These are phyloP conservation scores for Taxillus chinensis DNA, from an alignment of 164 flowering plant species.

Conservation along the genomic window DNA sequence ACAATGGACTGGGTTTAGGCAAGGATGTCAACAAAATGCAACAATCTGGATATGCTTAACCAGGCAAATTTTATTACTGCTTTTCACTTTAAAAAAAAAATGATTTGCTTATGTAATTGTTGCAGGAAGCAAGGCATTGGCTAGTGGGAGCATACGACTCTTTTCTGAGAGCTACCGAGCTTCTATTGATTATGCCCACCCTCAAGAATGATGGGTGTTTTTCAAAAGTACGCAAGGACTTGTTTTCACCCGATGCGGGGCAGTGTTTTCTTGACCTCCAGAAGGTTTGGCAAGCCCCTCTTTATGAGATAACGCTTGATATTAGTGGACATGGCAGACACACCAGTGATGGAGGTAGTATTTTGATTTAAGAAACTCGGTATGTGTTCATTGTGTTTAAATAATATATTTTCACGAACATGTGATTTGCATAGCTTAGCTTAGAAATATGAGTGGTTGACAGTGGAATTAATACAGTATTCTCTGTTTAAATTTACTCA, in stretches of 20 bases:
- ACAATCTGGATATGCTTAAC: no score
- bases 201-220: conserved; percentile 25
- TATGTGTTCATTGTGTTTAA: no score
- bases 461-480: no score
- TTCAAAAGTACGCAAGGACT: conserved; percentile 6
- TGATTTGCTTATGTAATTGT: neutral
- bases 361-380: neutral
- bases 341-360: conserved; percentile 32
- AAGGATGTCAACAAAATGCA: no score
- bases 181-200: conserved; percentile 28
- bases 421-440: no score
- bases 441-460: no score
- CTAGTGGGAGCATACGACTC: conserved; percentile 58
- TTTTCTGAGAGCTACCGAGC: conserved; percentile 33
- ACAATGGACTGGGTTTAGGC: no score
- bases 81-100: neutral
- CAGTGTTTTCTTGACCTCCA: conserved; percentile 59
- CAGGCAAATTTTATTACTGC: no score
- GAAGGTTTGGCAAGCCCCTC: conserved; percentile 74
- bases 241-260: conserved; percentile 3
- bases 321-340: conserved; percentile 7
- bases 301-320: conserved; percentile 56
- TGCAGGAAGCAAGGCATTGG: conserved; percentile 52
- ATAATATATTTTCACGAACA: no score
- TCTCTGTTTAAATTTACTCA: no score